Percentiles rank a stretch among this genome's conserved stretches.
Evolutionary conservation across 495 filamentous ascomycete species (phyloP).

Genomic region (Pyrenopolyporus hunteri): DNA sequence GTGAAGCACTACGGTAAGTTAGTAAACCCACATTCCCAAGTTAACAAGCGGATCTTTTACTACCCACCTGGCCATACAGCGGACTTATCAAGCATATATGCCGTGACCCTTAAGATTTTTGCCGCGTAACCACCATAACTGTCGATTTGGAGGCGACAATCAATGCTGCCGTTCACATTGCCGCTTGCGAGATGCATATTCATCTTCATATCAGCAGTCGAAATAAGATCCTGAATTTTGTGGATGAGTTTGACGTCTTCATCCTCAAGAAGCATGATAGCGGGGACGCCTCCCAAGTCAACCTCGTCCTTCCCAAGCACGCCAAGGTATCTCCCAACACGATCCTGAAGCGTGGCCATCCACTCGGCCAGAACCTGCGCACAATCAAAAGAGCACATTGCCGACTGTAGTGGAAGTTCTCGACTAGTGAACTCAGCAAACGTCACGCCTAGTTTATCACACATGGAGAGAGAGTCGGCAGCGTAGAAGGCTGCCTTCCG

Average conservation of each 20-base stretch:
- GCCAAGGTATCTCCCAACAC: constrained; percentile 86
- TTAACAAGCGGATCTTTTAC: neutral
- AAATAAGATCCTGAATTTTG: constrained; percentile 83
- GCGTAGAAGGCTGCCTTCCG: constrained; percentile 95
- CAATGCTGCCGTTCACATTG: constrained; percentile 53
- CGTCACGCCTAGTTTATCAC: constrained; percentile 83
- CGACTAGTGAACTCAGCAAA: constrained; percentile 85
- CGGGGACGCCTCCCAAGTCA: constrained; percentile 77
- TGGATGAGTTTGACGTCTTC: constrained; percentile 87
- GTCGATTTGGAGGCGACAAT: constrained; percentile 61
- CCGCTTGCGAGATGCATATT: constrained; percentile 56
- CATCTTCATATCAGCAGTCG: constrained; percentile 82
- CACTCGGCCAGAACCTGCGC: constrained; percentile 97
- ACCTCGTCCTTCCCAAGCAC: constrained; percentile 83
- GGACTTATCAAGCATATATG: constrained; percentile 86
- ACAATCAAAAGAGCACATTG: constrained; percentile 94
- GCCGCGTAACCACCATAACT: constrained; percentile 77
- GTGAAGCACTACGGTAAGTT: constrained; percentile 67
- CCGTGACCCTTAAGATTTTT: constrained; percentile 85
- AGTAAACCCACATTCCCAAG: neutral
- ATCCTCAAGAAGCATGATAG: constrained; percentile 87
- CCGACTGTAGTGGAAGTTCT: constrained; percentile 91
- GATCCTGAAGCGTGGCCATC: constrained; percentile 93
- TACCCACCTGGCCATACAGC: constrained; percentile 89
- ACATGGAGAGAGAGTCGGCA: constrained; percentile 89